phyloP scores from a whole-genome alignment of 208 protist species.

The Vickermania ingenoplastis region DNA sequence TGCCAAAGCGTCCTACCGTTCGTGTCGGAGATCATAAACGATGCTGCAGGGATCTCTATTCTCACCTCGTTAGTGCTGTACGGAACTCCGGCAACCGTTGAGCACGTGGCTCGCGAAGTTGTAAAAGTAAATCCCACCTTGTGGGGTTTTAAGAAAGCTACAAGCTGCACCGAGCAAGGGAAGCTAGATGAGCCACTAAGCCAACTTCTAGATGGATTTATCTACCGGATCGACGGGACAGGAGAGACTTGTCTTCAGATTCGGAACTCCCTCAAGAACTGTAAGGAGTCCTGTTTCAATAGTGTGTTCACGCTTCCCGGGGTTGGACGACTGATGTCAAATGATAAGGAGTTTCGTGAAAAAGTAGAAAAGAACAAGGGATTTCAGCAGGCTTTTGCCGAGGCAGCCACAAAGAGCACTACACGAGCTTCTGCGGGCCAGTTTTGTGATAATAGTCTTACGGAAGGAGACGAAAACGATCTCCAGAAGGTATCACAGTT shows the following conservation, averaged over 20 bases:
- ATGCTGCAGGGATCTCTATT: conserved; percentile 37
- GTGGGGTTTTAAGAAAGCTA: conserved; percentile 23
- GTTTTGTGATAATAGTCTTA: conserved; percentile 6
- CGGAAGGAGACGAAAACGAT: conserved; percentile 7
- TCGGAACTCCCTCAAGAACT: conserved; percentile 16
- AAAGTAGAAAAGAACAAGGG: conserved; percentile 11
- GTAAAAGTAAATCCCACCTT: conserved; percentile 14
- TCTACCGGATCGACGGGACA: conserved; percentile 67
- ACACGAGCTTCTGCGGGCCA: background rate
- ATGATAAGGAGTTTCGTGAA: conserved; percentile 30
- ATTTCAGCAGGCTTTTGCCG: conserved; percentile 18
- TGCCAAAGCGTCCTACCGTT: conserved; percentile 36
- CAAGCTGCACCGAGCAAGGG: conserved; percentile 11
- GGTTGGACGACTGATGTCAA: conserved; percentile 30
- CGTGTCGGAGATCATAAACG: conserved; percentile 35
- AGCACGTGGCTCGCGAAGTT: conserved; percentile 25
- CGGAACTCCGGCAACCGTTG: conserved; percentile 57
- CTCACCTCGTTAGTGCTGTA: conserved; percentile 64
- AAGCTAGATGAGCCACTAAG: conserved; percentile 25
- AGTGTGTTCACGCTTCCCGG: conserved; percentile 41
- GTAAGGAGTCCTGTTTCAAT: conserved; percentile 17
- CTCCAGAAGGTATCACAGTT: conserved; percentile 18
- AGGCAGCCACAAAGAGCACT: background rate
- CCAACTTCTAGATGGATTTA: conserved; percentile 48
- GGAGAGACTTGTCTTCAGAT: conserved; percentile 16